phyloP scores from a whole-genome alignment of 805 yeast genomes.

The Jamesozyma piceae region DNA sequence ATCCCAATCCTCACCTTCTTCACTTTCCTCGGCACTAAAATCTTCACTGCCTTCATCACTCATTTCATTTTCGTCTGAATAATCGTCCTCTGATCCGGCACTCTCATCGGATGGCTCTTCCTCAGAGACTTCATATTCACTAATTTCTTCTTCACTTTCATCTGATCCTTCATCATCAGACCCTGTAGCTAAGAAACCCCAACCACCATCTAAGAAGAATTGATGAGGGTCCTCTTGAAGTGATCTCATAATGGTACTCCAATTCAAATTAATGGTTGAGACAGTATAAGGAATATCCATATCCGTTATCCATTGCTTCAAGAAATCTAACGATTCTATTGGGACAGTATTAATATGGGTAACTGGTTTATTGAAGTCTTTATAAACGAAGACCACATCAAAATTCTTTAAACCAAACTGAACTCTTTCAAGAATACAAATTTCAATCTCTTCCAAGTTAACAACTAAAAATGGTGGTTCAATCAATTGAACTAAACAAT shows the following conservation, averaged over 20 bases:
- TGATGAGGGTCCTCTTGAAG: conserved; percentile 86
- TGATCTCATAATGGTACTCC: conserved; percentile 94
- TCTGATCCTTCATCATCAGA: conserved; percentile 68
- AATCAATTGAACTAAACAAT: conserved; percentile 84
- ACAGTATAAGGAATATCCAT: conserved; percentile 93
- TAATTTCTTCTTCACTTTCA: conserved; percentile 58
- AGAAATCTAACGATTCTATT: conserved; percentile 80
- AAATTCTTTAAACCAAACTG: conserved; percentile 95
- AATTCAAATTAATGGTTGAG: conserved; percentile 90
- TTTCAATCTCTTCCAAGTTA: conserved; percentile 82
- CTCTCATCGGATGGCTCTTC: conserved; percentile 37
- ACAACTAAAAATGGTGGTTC: conserved; percentile 94
- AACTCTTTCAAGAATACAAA: conserved; percentile 93
- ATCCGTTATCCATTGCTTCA: conserved; percentile 95
- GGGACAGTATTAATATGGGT: conserved; percentile 93
- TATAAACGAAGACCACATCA: conserved; percentile 92
- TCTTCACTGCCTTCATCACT: conserved; percentile 29
- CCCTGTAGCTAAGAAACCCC: conserved; percentile 86
- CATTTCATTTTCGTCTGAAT: conserved; percentile 31
- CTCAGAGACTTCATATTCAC: conserved; percentile 38
- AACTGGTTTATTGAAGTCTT: conserved; percentile 80
- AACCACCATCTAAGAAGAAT: conserved; percentile 90
- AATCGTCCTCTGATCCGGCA: conserved; percentile 31
- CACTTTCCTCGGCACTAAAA: conserved; percentile 22
- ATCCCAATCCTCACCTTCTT: conserved; percentile 36